A percentile compares a stretch with the other conserved stretches of the same genome.
These are phyloP conservation scores for Talaromyces wortmannii DNA, from an alignment of 495 filamentous ascomycete genomes.

Conservation along the genomic window DNA sequence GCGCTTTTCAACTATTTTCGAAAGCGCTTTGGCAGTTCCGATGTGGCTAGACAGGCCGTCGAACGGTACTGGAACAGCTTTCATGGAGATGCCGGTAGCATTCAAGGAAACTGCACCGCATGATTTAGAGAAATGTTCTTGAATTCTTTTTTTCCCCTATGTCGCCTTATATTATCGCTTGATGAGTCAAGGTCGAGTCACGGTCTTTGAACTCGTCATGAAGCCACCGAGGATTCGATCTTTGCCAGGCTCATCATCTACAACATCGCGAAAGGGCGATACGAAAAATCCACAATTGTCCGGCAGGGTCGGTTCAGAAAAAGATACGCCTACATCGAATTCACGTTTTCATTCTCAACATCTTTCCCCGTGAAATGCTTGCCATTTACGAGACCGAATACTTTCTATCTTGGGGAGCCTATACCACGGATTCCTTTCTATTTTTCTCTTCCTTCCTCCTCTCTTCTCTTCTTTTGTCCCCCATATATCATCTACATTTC, in stretches of 20 bases:
- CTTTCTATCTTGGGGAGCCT: neutral
- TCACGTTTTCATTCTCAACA: too few species aligned
- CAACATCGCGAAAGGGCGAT: too few species aligned
- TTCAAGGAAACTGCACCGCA: conserved; percentile 6
- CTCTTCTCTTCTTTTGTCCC: too few species aligned
- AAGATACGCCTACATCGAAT: too few species aligned
- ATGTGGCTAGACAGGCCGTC: conserved; percentile 33
- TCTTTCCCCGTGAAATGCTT: neutral
- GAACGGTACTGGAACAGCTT: conserved; percentile 43
- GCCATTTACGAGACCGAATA: neutral
- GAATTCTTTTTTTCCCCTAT: neutral
- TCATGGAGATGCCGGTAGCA: conserved; percentile 17
- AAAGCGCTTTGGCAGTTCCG: conserved; percentile 40
- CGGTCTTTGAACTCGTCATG: too few species aligned
- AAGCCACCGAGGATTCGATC: too few species aligned
- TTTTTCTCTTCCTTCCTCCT: neutral
- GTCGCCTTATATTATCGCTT: neutral
- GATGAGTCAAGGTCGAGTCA: too few species aligned
- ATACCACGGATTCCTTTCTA: neutral
- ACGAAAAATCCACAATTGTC: too few species aligned
- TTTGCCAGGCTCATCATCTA: too few species aligned
- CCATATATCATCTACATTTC: too few species aligned
- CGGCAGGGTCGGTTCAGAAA: too few species aligned
- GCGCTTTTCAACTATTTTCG: conserved; percentile 73
- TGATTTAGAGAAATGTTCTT: conserved; percentile 9